Evolutionary conservation across 2,329 filamentous ascomycete genomes (phyloP).

Genomic region (Dryadomyces sulphureus): DNA sequence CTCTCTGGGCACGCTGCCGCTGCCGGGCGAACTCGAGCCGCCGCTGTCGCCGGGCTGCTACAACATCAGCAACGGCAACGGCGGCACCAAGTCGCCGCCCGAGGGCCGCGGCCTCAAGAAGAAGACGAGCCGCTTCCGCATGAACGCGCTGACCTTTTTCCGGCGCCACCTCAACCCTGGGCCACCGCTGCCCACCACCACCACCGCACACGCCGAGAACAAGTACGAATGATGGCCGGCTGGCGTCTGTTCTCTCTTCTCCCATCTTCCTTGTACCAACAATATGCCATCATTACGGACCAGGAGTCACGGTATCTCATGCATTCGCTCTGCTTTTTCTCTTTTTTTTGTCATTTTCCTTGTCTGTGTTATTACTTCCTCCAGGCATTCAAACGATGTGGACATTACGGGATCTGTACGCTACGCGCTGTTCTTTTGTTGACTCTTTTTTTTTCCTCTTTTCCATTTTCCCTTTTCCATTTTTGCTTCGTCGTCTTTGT

Average conservation of each 20-base stretch:
- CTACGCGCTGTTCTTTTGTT: neutral
- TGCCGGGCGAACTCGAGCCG: conserved; percentile 20
- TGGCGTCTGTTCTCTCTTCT: neutral
- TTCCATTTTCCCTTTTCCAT: neutral
- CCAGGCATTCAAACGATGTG: neutral
- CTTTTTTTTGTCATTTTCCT: neutral
- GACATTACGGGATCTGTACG: neutral
- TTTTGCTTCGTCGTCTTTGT: neutral
- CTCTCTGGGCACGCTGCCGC: conserved; percentile 14
- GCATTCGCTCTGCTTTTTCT: neutral
- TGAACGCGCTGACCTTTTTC: conserved; percentile 45
- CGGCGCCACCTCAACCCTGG: conserved; percentile 33
- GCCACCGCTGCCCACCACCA: conserved; percentile 17
- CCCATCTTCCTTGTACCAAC: neutral
- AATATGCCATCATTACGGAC: neutral
- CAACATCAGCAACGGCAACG: conserved; percentile 24
- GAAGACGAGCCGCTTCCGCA: conserved; percentile 47
- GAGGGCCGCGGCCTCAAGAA: conserved; percentile 41
- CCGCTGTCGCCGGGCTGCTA: conserved; percentile 13
- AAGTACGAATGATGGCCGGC: too few species aligned
- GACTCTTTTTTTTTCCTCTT: neutral
- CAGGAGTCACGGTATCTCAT: conserved; percentile 1
- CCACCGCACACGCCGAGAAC: neutral
- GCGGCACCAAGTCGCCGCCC: conserved; percentile 20
- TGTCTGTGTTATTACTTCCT: conserved; percentile 1